Conservation (phyloP, 169 alveolate species). For the Miamiensis avidus region DNA sequence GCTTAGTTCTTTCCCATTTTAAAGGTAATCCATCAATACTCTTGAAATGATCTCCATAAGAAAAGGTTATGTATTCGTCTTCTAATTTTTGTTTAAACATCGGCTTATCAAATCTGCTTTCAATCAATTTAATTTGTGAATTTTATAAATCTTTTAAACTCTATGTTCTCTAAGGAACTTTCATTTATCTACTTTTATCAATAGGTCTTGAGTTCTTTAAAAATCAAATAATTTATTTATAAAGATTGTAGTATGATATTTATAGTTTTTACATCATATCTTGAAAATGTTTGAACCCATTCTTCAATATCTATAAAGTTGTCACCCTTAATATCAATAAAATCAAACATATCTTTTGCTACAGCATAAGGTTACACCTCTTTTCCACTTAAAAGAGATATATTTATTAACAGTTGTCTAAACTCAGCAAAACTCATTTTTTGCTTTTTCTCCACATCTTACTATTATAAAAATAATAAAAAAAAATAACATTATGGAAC, state of each 20-base stretch:
- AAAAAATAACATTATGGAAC: neutral
- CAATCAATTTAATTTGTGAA: neutral
- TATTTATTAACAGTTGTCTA: neutral
- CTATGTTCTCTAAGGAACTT: too few relatives aligned
- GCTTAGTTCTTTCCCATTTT: neutral
- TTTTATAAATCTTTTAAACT: too few relatives aligned
- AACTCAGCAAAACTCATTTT: neutral
- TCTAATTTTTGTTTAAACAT: neutral
- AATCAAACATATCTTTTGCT: neutral
- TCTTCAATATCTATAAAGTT: neutral
- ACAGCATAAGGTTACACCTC: neutral
- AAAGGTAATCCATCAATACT: neutral
- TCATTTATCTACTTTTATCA: too few relatives aligned
- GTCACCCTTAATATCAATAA: neutral
- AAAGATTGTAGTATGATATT: too few relatives aligned
- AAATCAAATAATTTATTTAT: too few relatives aligned
- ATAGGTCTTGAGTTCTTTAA: neutral
- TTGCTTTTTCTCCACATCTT: neutral
- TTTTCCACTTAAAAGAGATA: too few relatives aligned
- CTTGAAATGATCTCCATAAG: neutral
- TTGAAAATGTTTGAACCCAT: neutral
- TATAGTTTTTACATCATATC: neutral
- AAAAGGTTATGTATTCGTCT: neutral
- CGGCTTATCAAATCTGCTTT: neutral
- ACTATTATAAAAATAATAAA: neutral